Conservation (phyloP, 2,329 filamentous ascomycete genomes). For the Dothistroma pini region DNA sequence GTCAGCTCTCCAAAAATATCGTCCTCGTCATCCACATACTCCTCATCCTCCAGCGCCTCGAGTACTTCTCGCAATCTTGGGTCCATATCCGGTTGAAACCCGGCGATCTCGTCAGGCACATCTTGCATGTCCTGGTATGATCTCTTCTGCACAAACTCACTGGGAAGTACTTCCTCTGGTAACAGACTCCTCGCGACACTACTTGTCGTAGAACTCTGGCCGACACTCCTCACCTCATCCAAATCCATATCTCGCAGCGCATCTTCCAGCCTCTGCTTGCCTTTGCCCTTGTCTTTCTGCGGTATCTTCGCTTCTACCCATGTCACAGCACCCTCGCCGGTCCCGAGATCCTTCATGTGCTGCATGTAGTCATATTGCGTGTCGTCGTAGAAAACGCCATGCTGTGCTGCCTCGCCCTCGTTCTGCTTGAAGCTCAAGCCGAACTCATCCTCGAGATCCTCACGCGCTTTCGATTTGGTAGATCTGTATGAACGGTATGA, state of each 20-base stretch:
- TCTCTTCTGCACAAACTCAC: conserved; percentile 69
- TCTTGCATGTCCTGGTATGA: conserved; percentile 94
- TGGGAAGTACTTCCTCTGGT: conserved; percentile 72
- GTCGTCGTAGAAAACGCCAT: conserved; percentile 94
- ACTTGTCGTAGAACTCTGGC: conserved; percentile 40
- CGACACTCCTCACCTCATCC: conserved; percentile 42
- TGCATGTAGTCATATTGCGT: conserved; percentile 99
- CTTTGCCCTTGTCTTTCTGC: conserved; percentile 55
- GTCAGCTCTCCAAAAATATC: conserved; percentile 76
- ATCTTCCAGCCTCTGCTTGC: conserved; percentile 77
- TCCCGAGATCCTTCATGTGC: conserved; percentile 80
- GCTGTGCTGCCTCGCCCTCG: conserved; percentile 91
- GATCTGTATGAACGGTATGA: conserved; percentile 23
- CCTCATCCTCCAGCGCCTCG: conserved; percentile 92
- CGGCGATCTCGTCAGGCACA: conserved; percentile 83
- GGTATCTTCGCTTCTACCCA: conserved; percentile 70
- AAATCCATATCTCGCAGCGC: conserved; percentile 61
- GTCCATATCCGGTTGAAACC: conserved; percentile 98
- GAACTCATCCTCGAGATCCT: conserved; percentile 73
- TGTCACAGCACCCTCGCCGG: conserved; percentile 63
- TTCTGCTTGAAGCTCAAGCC: conserved; percentile 72
- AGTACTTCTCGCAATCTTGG: conserved; percentile 84
- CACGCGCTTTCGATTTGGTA: conserved; percentile 46
- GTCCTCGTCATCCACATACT: conserved; percentile 81
- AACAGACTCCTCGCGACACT: conserved; percentile 47